Evolutionary conservation across 2,329 filamentous ascomycete species (phyloP).

Genomic region (Fusarium papillatum): DNA sequence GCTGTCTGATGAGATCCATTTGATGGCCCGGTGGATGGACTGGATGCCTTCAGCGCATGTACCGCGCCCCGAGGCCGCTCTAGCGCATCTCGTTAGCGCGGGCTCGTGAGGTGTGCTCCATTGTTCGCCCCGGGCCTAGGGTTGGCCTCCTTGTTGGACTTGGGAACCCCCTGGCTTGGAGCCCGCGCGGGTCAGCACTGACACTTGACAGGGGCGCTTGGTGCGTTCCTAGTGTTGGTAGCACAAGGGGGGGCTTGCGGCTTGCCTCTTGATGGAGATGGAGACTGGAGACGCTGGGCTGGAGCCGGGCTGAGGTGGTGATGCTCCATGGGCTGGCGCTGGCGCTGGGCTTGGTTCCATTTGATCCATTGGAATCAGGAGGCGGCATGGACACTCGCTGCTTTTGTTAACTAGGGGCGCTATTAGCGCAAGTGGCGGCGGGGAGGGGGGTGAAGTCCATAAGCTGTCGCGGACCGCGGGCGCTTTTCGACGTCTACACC

Average conservation of each 20-base stretch:
- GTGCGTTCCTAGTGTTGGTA: constrained; percentile 37
- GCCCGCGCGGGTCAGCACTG: neutral
- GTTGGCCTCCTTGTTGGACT: neutral
- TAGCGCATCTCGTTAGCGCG: constrained; percentile 24
- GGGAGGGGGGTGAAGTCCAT: constrained; percentile 18
- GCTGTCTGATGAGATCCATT: constrained; percentile 2
- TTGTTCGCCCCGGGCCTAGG: constrained; percentile 13
- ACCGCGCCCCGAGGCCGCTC: constrained; percentile 23
- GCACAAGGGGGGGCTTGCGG: constrained; percentile 18
- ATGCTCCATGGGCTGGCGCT: neutral
- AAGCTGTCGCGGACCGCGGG: neutral
- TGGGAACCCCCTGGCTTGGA: neutral
- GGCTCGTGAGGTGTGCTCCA: neutral
- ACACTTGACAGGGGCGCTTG: constrained; percentile 27
- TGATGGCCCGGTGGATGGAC: neutral
- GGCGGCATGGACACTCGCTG: constrained; percentile 15
- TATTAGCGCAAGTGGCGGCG: constrained; percentile 36
- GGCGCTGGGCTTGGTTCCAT: neutral
- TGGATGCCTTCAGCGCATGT: constrained; percentile 21
- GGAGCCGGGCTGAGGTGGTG: neutral
- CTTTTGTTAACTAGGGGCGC: constrained; percentile 27
- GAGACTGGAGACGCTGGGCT: neutral
- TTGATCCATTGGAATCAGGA: constrained; percentile 3
- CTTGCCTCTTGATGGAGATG: neutral
- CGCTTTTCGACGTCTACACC: constrained; percentile 10